Evolutionary conservation across 225 moss, liverwort and hornwort genomes (phyloP).

Genomic region (Pleurozium schreberi): DNA sequence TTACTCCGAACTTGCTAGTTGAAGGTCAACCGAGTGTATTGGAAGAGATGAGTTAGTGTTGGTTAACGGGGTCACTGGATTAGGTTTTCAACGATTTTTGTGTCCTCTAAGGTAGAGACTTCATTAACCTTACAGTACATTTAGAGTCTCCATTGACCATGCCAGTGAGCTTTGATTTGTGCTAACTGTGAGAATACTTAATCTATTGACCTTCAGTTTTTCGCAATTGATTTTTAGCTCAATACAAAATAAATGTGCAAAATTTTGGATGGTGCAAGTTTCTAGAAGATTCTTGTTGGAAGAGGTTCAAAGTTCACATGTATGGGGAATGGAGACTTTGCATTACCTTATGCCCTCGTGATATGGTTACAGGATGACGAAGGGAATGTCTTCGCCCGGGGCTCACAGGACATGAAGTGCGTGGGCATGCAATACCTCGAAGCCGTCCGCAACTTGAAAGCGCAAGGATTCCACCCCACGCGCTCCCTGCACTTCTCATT

Average conservation of each 20-base stretch:
- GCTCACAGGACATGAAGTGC: slow-evolving; percentile 93
- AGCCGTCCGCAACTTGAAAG: slow-evolving; percentile 65
- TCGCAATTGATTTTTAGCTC: neutral
- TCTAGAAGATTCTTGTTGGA: neutral
- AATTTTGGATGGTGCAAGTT: neutral
- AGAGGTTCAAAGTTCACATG: neutral
- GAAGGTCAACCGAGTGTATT: neutral
- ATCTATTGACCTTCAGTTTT: neutral
- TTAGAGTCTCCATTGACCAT: neutral
- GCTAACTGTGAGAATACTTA: neutral
- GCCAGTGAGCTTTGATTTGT: neutral
- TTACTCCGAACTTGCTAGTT: too few relatives aligned
- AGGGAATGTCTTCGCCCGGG: slow-evolving; percentile 69
- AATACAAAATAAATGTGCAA: neutral
- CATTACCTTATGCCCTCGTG: neutral
- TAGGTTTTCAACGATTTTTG: neutral
- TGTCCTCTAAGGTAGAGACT: neutral
- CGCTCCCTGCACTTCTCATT: slow-evolving; percentile 68
- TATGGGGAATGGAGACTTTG: neutral
- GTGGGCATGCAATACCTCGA: slow-evolving; percentile 93
- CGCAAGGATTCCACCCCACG: slow-evolving; percentile 47
- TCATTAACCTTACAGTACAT: neutral
- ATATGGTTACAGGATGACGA: slow-evolving; percentile 27
- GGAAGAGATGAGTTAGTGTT: neutral
- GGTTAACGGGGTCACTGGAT: neutral